Evolutionary conservation across 768 basidiomycete genomes (phyloP).

Genomic region (Agrocybe praecox): DNA sequence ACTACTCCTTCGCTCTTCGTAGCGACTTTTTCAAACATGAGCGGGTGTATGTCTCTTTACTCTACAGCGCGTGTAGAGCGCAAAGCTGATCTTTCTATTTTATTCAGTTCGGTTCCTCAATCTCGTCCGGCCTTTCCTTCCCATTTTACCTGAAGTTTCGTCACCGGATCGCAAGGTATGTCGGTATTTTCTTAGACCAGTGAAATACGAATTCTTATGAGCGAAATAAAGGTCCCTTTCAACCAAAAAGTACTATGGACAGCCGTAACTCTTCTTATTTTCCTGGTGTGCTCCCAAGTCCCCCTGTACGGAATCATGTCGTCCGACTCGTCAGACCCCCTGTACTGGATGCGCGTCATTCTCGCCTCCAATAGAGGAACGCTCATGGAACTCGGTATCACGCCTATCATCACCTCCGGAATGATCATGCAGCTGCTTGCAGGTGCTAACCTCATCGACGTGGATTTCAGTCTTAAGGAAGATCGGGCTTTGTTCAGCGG

Average conservation of each 20-base stretch:
- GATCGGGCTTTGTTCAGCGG: slow-evolving; percentile 94
- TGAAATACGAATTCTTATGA: neutral
- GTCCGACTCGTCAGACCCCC: slow-evolving; percentile 97
- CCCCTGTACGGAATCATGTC: slow-evolving; percentile 99
- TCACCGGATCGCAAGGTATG: slow-evolving; percentile 95
- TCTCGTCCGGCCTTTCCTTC: slow-evolving; percentile 97
- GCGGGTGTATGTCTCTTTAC: slow-evolving; percentile 66
- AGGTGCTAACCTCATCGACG: slow-evolving; percentile 96
- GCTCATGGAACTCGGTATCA: slow-evolving; percentile 99
- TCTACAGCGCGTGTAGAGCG: neutral
- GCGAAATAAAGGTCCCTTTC: slow-evolving; percentile 77
- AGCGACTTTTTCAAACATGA: slow-evolving; percentile 55
- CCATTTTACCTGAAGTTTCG: slow-evolving; percentile 95
- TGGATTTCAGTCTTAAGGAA: slow-evolving; percentile 97
- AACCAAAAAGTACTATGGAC: slow-evolving; percentile 99
- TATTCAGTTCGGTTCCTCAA: slow-evolving; percentile 90
- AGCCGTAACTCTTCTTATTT: slow-evolving; percentile 97
- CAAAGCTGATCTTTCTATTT: slow-evolving; percentile 3
- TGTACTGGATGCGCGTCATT: slow-evolving; percentile 99
- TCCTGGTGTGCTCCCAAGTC: slow-evolving; percentile 99
- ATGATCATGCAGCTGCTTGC: slow-evolving; percentile 99
- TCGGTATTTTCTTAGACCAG: neutral
- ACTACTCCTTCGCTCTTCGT: slow-evolving; percentile 26
- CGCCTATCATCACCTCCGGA: slow-evolving; percentile 95
- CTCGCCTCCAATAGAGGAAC: slow-evolving; percentile 98